Conservation (phyloP, 345 rosid genomes). For the Mangifera indica region DNA sequence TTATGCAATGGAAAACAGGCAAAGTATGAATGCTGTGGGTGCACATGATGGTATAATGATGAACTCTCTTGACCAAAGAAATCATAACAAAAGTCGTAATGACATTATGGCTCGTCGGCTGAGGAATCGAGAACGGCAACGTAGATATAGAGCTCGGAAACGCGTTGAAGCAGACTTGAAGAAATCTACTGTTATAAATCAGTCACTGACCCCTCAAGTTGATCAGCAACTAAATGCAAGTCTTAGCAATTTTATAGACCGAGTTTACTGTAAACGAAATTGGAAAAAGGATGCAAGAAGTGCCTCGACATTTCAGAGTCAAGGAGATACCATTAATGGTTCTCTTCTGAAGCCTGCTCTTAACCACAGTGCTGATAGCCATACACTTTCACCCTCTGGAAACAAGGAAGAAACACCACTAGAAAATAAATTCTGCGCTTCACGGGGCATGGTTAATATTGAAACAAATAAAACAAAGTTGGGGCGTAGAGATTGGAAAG, state of each 20-base stretch:
- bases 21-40: slow-evolving; percentile 33
- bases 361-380: slow-evolving; percentile 15
- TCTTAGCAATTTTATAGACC: slow-evolving; percentile 27
- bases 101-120: slow-evolving; percentile 51
- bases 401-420: slow-evolving; percentile 6
- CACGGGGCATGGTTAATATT: slow-evolving; percentile 14
- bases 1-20: slow-evolving; percentile 39
- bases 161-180: slow-evolving; percentile 52
- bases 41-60: slow-evolving; percentile 31
- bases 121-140: slow-evolving; percentile 81
- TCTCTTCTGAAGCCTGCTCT: slow-evolving; percentile 20
- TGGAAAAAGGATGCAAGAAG: slow-evolving; percentile 79
- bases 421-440: slow-evolving; percentile 26
- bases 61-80: slow-evolving; percentile 27
- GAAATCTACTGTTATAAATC: slow-evolving; percentile 23
- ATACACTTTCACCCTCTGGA: slow-evolving; percentile 14
- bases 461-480: slow-evolving; percentile 26
- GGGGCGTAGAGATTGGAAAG: slow-evolving; percentile 68
- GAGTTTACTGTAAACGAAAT: slow-evolving; percentile 51
- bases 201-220: slow-evolving; percentile 19
- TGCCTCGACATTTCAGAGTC: slow-evolving; percentile 34
- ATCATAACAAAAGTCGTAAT: slow-evolving; percentile 25
- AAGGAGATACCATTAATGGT: slow-evolving; percentile 26
- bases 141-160: slow-evolving; percentile 70
- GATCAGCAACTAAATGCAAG: slow-evolving; percentile 28